These are phyloP conservation scores for Vigna unguiculata DNA, from an alignment of 306 rosid species.

Conservation along the genomic window DNA sequence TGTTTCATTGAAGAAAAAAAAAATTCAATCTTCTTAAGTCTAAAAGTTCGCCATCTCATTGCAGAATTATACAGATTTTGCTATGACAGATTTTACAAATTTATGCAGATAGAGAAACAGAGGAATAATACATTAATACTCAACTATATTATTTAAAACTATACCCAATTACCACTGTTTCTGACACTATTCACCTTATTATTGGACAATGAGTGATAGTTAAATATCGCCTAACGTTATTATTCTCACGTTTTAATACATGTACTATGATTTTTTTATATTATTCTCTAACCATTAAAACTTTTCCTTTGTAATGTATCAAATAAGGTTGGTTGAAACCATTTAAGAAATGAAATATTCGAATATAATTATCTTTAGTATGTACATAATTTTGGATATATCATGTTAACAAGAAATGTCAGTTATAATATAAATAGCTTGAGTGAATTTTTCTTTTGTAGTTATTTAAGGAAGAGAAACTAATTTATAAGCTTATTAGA, in stretches of 20 bases:
- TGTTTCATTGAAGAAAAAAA: too few relatives aligned
- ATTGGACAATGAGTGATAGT: neutral
- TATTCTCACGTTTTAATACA: neutral
- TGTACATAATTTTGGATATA: too few relatives aligned
- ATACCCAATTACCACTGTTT: neutral
- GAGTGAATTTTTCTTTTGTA: too few relatives aligned
- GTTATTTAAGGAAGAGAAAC: too few relatives aligned
- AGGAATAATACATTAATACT: neutral
- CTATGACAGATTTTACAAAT: neutral
- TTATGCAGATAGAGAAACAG: neutral
- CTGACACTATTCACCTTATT: neutral
- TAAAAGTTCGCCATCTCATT: neutral
- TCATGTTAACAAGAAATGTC: too few relatives aligned
- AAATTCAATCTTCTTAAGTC: too few relatives aligned
- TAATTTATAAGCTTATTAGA: too few relatives aligned
- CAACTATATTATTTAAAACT: conserved; percentile 17
- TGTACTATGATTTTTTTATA: neutral
- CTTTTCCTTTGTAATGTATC: neutral
- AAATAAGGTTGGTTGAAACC: neutral
- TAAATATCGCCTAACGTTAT: neutral
- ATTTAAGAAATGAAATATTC: neutral
- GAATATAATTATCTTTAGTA: too few relatives aligned
- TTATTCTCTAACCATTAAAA: neutral
- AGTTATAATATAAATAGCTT: too few relatives aligned
- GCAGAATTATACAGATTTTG: neutral